These are phyloP conservation scores for Ophidiomyces ophidiicola DNA, from an alignment of 2,329 filamentous ascomycete species.

Conservation along the genomic window DNA sequence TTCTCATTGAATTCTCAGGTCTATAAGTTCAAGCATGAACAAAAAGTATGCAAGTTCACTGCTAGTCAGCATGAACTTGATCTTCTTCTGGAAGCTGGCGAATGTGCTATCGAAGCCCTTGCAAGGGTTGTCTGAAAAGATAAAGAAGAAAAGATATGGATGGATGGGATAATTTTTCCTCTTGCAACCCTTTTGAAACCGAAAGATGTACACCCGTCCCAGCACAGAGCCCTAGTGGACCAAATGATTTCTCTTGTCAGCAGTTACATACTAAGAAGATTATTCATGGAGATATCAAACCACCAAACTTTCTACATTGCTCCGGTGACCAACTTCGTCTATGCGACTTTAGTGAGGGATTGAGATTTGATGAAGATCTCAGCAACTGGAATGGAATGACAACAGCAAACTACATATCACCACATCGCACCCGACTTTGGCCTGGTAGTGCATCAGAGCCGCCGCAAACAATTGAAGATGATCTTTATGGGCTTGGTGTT, in stretches of 20 bases:
- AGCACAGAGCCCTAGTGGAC: slow-evolving; percentile 7
- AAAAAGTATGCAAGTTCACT: slow-evolving; percentile 9
- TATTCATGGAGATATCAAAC: slow-evolving; percentile 13
- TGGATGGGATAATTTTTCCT: slow-evolving; percentile 10
- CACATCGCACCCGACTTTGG: slow-evolving; percentile 9
- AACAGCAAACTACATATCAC: slow-evolving; percentile 12
- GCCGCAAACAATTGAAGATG: slow-evolving; percentile 12
- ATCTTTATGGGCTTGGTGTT: slow-evolving; percentile 9
- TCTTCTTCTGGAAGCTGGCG: slow-evolving; percentile 8
- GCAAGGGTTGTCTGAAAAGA: slow-evolving; percentile 10
- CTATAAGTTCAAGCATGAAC: slow-evolving; percentile 11
- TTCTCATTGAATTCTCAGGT: slow-evolving; percentile 12
- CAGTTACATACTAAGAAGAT: slow-evolving; percentile 10
- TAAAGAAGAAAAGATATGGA: slow-evolving; percentile 6
- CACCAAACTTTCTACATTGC: slow-evolving; percentile 11
- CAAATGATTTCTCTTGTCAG: slow-evolving; percentile 9
- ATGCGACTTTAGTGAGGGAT: slow-evolving; percentile 9
- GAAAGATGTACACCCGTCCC: slow-evolving; percentile 9
- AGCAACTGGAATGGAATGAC: slow-evolving; percentile 9
- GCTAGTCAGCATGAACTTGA: slow-evolving; percentile 12
- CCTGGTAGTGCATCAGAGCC: slow-evolving; percentile 11
- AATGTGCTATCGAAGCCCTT: slow-evolving; percentile 10
- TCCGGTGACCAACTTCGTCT: slow-evolving; percentile 9
- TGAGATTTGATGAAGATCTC: slow-evolving; percentile 10
- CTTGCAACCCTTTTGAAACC: slow-evolving; percentile 12